A percentile compares a stretch with the other conserved stretches of the same genome.
These are phyloP conservation scores for Fusarium domesticum DNA, from an alignment of 2,329 filamentous ascomycete species.

Conservation along the genomic window DNA sequence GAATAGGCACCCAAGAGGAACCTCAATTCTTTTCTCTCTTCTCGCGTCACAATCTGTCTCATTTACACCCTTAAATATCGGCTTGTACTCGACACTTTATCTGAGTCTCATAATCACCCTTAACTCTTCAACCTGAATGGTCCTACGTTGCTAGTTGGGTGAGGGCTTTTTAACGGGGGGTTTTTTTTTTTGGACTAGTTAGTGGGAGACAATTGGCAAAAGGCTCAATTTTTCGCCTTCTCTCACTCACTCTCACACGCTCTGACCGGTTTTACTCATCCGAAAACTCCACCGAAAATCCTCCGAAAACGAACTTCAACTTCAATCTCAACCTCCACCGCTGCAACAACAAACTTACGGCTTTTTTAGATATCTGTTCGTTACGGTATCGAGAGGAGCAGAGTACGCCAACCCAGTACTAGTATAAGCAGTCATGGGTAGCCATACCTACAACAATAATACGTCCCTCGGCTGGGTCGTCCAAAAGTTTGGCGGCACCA, in stretches of 20 bases:
- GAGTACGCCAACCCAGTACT: too few species aligned
- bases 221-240: not conserved
- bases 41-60: too few species aligned
- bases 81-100: too few species aligned
- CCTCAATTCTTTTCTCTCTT: too few species aligned
- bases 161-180: too few species aligned
- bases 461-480: constrained; percentile 68
- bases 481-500: constrained; percentile 94
- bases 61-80: too few species aligned
- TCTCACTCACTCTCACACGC: not conserved
- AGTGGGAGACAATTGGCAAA: not conserved
- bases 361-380: not conserved
- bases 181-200: not conserved
- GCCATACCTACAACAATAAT: constrained; percentile 35
- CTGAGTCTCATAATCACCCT: too few species aligned
- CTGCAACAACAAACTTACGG: not conserved
- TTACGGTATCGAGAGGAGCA: too few species aligned
- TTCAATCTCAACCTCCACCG: not conserved
- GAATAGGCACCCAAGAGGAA: not conserved
- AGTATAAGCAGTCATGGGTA: constrained; percentile 30
- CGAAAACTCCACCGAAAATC: not conserved
- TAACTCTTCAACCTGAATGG: too few species aligned
- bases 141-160: too few species aligned
- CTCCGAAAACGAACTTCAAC: not conserved
- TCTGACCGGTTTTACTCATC: not conserved